phyloP scores from a whole-genome alignment of 768 basidiomycete genomes.

The Tricholoma hemisulphureum region DNA sequence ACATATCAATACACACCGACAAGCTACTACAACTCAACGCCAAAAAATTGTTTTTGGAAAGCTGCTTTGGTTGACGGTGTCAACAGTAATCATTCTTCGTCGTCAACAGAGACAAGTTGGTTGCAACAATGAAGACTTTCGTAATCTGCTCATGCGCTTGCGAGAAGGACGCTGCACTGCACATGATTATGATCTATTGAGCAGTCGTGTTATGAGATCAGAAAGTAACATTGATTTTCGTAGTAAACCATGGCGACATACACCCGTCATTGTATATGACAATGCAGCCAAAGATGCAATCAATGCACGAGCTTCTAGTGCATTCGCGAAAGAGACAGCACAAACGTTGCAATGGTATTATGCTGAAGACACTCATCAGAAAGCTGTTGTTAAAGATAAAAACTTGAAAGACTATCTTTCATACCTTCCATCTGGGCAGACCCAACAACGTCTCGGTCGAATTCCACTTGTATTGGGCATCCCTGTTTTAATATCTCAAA shows the following conservation, averaged over 20 bases:
- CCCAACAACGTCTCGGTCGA: no score
- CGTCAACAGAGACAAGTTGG: not conserved
- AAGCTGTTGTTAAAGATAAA: not conserved
- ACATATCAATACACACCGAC: no score
- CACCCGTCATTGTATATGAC: constrained; percentile 1
- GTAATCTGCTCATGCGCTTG: not conserved
- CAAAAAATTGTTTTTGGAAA: no score
- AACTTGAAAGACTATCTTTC: not conserved
- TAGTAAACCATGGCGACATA: not conserved
- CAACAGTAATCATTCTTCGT: not conserved
- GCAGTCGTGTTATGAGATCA: not conserved
- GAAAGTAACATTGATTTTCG: not conserved
- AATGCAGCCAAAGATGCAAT: constrained; percentile 10
- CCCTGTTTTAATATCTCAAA: not conserved
- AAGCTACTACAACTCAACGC: no score
- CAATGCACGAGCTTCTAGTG: not conserved
- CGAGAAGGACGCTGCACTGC: not conserved
- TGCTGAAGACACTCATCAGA: not conserved
- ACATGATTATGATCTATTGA: constrained; percentile 3
- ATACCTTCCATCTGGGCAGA: no score
- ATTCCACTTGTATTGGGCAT: not conserved
- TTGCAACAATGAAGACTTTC: not conserved
- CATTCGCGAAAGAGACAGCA: not conserved
- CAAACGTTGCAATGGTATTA: constrained; percentile 14
- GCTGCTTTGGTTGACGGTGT: not conserved